Percentiles rank a stretch among this genome's conserved stretches.
phyloP scores from a whole-genome alignment of 345 rosid species.

The Boechera divaricarpa region DNA sequence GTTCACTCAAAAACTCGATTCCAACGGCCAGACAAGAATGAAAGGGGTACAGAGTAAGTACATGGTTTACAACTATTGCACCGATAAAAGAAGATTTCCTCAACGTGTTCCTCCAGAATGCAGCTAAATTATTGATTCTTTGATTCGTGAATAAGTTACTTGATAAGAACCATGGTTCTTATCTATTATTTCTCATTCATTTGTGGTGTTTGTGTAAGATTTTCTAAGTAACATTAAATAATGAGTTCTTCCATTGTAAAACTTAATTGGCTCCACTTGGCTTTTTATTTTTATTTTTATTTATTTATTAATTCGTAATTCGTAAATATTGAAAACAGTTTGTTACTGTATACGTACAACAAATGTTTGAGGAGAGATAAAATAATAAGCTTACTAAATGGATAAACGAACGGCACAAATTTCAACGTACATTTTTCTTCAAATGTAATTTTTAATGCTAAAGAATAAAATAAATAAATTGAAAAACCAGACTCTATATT shows the following conservation, averaged over 20 bases:
- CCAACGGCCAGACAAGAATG: conserved; percentile 6
- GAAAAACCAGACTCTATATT: too few species aligned
- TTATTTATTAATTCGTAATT: neutral
- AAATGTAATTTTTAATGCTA: too few species aligned
- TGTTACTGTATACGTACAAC: neutral
- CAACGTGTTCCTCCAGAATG: conserved; percentile 44
- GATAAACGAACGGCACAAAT: neutral
- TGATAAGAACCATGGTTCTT: neutral
- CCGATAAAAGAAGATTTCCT: conserved; percentile 46
- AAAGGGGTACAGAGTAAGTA: conserved; percentile 40
- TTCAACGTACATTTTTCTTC: neutral
- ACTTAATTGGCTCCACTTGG: neutral
- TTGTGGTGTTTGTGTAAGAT: conserved; percentile 24
- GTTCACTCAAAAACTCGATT: conserved; percentile 38
- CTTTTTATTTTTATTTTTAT: neutral
- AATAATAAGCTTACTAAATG: neutral
- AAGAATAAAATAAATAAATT: too few species aligned
- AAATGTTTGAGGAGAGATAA: neutral
- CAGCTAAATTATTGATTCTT: conserved; percentile 34
- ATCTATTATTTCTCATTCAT: conserved; percentile 1
- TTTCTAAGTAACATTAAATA: neutral
- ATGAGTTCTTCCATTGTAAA: neutral
- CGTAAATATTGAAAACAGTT: neutral
- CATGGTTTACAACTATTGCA: conserved; percentile 51
- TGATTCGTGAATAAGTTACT: conserved; percentile 21